Evolutionary conservation across 140 eudicot genomes (phyloP).

Genomic region (Bidens hawaiensis): DNA sequence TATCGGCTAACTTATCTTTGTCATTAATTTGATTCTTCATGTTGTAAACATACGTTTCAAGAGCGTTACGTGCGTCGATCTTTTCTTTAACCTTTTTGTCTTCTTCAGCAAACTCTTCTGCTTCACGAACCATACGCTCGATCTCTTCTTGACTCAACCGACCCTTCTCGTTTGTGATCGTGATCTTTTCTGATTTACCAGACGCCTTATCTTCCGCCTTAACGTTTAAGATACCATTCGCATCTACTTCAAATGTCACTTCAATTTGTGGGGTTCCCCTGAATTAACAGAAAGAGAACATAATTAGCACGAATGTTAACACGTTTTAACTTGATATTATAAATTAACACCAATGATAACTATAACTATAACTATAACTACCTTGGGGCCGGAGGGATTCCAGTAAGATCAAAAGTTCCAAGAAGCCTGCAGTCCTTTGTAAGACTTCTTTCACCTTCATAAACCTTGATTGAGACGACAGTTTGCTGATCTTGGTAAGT

Average conservation of each 20-base stretch:
- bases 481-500: slow-evolving; percentile 87
- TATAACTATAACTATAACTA: too few relatives aligned
- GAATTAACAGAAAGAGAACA: slow-evolving; percentile 1
- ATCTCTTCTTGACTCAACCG: slow-evolving; percentile 73
- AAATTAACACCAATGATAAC: neutral
- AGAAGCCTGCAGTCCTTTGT: slow-evolving; percentile 82
- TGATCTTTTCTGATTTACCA: slow-evolving; percentile 68
- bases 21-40: slow-evolving; percentile 74
- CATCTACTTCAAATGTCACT: slow-evolving; percentile 82
- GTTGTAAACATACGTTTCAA: slow-evolving; percentile 78
- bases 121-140: slow-evolving; percentile 73
- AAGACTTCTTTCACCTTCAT: slow-evolving; percentile 83
- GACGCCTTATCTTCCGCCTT: slow-evolving; percentile 84
- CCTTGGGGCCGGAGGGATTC: slow-evolving; percentile 88
- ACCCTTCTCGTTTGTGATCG: slow-evolving; percentile 78
- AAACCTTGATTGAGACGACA: slow-evolving; percentile 69
- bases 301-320: neutral
- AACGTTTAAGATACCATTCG: slow-evolving; percentile 77
- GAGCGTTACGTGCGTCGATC: slow-evolving; percentile 66
- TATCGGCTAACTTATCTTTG: slow-evolving; percentile 68
- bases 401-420: slow-evolving; percentile 68
- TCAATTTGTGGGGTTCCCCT: slow-evolving; percentile 89
- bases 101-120: slow-evolving; percentile 79
- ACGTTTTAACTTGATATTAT: neutral
- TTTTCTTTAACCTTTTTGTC: slow-evolving; percentile 76